phyloP scores from a whole-genome alignment of 176 grass and related monocot genomes.

The Carex pumila region DNA sequence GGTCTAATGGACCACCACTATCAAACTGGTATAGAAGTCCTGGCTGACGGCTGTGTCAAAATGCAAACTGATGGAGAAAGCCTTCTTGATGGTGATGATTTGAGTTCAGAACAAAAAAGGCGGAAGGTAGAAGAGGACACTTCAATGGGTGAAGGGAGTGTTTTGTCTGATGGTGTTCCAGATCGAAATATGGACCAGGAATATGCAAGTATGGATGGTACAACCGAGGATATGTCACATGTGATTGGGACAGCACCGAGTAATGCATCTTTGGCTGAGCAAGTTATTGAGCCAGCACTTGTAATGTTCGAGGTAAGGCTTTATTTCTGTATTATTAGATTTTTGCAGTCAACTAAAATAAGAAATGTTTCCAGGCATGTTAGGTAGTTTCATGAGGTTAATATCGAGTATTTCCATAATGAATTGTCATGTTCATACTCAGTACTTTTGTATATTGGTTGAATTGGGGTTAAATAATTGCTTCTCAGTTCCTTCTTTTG shows the following conservation, averaged over 20 bases:
- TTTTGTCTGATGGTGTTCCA: slow-evolving; percentile 56
- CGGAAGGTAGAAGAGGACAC: slow-evolving; percentile 56
- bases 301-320: slow-evolving; percentile 96
- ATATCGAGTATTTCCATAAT: not conserved
- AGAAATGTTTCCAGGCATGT: not conserved
- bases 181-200: slow-evolving; percentile 22
- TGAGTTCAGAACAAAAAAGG: slow-evolving; percentile 68
- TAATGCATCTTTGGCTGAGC: slow-evolving; percentile 91
- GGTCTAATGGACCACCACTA: slow-evolving; percentile 59
- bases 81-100: slow-evolving; percentile 46
- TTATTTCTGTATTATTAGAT: not conserved
- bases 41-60: slow-evolving; percentile 53
- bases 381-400: not conserved
- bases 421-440: not conserved
- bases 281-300: slow-evolving; percentile 93
- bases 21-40: slow-evolving; percentile 52
- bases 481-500: not conserved
- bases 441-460: slow-evolving; percentile 2
- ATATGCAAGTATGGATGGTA: slow-evolving; percentile 31
- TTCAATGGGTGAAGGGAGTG: slow-evolving; percentile 45
- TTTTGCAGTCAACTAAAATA: not conserved
- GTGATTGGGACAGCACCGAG: slow-evolving; percentile 38
- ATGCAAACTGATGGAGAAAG: slow-evolving; percentile 86
- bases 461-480: slow-evolving; percentile 2
- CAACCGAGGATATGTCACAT: slow-evolving; percentile 36